Conservation (phyloP, 225 moss, liverwort and hornwort genomes). For the Antitrichia curtipendula region DNA sequence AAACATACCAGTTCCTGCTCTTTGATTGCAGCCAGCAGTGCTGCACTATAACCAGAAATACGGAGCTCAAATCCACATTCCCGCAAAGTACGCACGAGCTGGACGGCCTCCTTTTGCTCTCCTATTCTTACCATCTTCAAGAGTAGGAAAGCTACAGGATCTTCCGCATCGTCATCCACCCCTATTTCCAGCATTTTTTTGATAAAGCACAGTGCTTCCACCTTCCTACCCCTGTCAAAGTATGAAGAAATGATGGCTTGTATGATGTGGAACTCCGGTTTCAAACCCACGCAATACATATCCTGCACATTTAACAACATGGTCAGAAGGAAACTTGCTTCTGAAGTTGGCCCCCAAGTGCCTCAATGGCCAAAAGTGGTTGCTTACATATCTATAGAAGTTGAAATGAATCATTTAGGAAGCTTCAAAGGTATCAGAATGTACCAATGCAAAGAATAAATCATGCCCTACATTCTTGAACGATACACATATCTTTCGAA, state of each 20-base stretch:
- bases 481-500: background rate
- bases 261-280: conserved; percentile 88
- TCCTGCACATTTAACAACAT: conserved; percentile 24
- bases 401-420: background rate
- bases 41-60: conserved; percentile 62
- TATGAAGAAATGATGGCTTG: conserved; percentile 75
- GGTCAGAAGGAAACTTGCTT: background rate
- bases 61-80: conserved; percentile 66
- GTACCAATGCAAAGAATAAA: background rate
- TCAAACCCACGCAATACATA: conserved; percentile 94
- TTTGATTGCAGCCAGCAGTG: conserved; percentile 73
- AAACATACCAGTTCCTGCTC: conserved; percentile 80
- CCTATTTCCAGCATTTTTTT: conserved; percentile 84
- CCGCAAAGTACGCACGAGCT: conserved; percentile 56
- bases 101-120: conserved; percentile 75
- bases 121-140: conserved; percentile 80
- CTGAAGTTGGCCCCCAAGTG: background rate
- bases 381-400: background rate
- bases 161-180: conserved; percentile 65
- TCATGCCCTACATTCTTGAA: background rate
- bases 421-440: background rate
- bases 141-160: conserved; percentile 71
- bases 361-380: background rate
- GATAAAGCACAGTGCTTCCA: conserved; percentile 66
- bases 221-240: conserved; percentile 83